These are phyloP conservation scores for Holtermannia corniformis DNA, from an alignment of 768 basidiomycete species.

Conservation along the genomic window DNA sequence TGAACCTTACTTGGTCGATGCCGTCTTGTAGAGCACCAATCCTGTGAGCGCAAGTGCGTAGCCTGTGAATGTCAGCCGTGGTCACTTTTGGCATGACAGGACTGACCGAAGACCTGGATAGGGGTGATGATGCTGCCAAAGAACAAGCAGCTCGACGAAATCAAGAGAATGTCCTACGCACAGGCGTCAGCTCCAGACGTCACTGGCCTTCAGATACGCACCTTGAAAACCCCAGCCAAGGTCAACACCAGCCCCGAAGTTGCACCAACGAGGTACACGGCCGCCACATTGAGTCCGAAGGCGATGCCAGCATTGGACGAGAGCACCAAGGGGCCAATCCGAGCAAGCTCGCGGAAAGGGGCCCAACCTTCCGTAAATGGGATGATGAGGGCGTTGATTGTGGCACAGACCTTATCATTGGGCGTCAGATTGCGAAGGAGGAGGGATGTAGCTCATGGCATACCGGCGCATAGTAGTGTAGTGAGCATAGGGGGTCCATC, in stretches of 20 bases:
- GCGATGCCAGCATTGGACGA: slow-evolving; percentile 75
- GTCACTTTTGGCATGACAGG: no score
- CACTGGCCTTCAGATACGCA: slow-evolving; percentile 16
- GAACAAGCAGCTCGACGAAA: slow-evolving; percentile 74
- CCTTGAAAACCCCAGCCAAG: slow-evolving; percentile 88
- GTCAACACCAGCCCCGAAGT: slow-evolving; percentile 68
- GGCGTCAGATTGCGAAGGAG: neutral
- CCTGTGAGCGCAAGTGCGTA: slow-evolving; percentile 79
- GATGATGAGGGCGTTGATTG: slow-evolving; percentile 72
- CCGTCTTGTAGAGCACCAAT: slow-evolving; percentile 72
- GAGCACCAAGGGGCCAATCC: slow-evolving; percentile 60
- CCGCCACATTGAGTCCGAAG: slow-evolving; percentile 82
- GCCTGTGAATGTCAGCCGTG: slow-evolving; percentile 44
- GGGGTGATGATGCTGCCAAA: slow-evolving; percentile 68
- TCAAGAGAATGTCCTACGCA: slow-evolving; percentile 77
- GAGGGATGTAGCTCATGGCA: slow-evolving; percentile 5
- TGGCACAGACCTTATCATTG: slow-evolving; percentile 57
- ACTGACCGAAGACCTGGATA: slow-evolving; percentile 67
- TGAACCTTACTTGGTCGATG: slow-evolving; percentile 16
- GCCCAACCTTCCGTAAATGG: slow-evolving; percentile 87
- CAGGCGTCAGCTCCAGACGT: slow-evolving; percentile 5
- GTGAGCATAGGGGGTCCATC: slow-evolving; percentile 92
- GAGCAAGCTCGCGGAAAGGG: slow-evolving; percentile 65
- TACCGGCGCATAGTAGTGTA: slow-evolving; percentile 90
- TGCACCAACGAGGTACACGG: slow-evolving; percentile 72